Evolutionary conservation across 1,139 yeast genomes (phyloP), one percentile per base, ranked within the genome.

Genomic region (Kodamaea suecica): DNA sequence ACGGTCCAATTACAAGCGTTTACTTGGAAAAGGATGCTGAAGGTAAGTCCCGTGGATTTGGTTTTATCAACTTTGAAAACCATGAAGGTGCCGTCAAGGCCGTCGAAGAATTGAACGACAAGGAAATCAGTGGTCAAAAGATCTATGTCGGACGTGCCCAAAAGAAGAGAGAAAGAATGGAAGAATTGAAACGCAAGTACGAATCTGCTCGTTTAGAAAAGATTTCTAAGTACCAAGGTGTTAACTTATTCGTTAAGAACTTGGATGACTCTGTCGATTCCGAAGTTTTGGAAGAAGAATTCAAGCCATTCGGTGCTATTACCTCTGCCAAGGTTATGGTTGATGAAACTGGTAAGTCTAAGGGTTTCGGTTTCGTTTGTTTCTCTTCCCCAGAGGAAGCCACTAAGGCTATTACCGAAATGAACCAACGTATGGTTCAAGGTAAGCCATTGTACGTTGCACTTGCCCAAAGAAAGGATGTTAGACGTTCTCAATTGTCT

Each of bases 361-460:
- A 86, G 76, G 97, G 98, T 52, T 92, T 92, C 63, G 98, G 98
- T 59, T 92, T 92, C 63, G 99, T 92, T 55, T 88, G 98, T 72
- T 94, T 84, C 84, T 82, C 96, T 40, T 71, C 95, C 48, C 97
- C 97, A 57, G 98, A 92, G 68, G 98, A 92, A 77, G 98, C 99
- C 52, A 86, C 96, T 56, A 88, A 88, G 75, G 99, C 99, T 49
- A 88, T 90, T 63, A 79, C 94, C 55, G 98, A 92, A 75, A 90
- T 92, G 96, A 88, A 90, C 80, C 97, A 90, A 73, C 85, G 92
- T 66, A 85, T 92, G 85, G 79, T 92, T 55, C 81, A 80, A 55
- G 90, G 94, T 63, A 92, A 94, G 78, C 98, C 98, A 57, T 78
- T 92, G 62, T 92, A 92, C 65, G 99, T 92, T 68, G 97, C 97